phyloP scores from a whole-genome alignment of 2,329 filamentous ascomycete genomes.

The Harringtonia lauricola region DNA sequence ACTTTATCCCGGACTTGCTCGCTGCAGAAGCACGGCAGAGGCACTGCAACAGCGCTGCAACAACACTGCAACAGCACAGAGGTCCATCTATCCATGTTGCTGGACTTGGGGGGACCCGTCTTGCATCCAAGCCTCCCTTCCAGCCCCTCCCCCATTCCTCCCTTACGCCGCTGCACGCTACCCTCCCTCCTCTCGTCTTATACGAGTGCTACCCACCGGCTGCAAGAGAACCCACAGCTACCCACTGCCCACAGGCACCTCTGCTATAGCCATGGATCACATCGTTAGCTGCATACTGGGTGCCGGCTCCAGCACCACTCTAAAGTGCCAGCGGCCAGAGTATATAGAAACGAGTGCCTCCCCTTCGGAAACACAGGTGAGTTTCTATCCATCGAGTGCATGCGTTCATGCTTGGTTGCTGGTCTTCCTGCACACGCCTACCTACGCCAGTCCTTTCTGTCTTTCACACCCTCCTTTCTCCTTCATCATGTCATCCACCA shows the following conservation, averaged over 20 bases:
- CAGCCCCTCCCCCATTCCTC: no score
- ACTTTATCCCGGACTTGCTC: not conserved
- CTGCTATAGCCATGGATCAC: conserved; percentile 39
- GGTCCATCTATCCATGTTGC: no score
- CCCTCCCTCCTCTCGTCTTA: no score
- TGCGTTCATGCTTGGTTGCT: conserved; percentile 13
- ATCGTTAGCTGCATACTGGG: conserved; percentile 49
- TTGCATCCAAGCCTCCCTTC: no score
- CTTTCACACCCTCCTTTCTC: not conserved
- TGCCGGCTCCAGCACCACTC: conserved; percentile 27
- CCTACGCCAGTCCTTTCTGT: conserved; percentile 14
- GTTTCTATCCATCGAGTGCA: conserved; percentile 11
- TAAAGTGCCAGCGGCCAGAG: conserved; percentile 24
- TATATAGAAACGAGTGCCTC: conserved; percentile 43
- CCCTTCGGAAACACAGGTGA: conserved; percentile 16
- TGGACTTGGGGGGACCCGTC: no score
- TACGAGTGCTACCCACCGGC: no score
- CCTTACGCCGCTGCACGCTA: no score
- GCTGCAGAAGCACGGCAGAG: no score
- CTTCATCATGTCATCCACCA: not conserved
- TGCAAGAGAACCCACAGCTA: no score
- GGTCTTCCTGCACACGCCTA: conserved; percentile 11
- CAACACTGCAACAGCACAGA: no score
- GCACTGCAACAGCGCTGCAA: no score
- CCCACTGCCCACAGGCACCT: not conserved